phyloP scores from a whole-genome alignment of 2,329 filamentous ascomycete species.

The Fusarium heterosporum region DNA sequence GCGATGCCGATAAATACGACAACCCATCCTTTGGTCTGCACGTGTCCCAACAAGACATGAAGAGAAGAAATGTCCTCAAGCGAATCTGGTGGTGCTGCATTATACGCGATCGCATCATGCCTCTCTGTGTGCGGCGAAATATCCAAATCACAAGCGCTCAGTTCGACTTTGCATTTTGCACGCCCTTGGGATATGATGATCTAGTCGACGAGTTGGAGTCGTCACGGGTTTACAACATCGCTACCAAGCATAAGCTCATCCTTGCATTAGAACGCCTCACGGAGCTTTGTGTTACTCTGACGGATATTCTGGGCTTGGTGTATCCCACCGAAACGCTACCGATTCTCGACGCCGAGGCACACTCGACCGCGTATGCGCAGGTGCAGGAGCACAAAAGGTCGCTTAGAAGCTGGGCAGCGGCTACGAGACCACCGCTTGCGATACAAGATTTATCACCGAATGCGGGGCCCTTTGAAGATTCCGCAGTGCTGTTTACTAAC shows the following conservation, averaged over 20 bases:
- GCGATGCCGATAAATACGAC: conserved; percentile 29
- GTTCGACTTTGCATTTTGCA: conserved; percentile 29
- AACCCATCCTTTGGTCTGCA: not conserved
- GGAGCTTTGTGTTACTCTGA: conserved; percentile 32
- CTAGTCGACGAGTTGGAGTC: conserved; percentile 35
- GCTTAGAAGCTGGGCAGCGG: conserved; percentile 18
- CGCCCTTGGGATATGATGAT: conserved; percentile 31
- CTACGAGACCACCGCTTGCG: conserved; percentile 24
- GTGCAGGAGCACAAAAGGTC: conserved; percentile 28
- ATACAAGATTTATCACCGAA: conserved; percentile 13
- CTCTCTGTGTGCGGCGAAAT: conserved; percentile 31
- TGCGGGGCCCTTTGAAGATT: conserved; percentile 21
- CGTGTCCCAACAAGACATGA: conserved; percentile 11
- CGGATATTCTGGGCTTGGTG: conserved; percentile 32
- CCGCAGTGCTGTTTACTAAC: conserved; percentile 34
- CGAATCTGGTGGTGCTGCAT: conserved; percentile 41
- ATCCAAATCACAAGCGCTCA: conserved; percentile 31
- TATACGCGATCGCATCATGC: conserved; percentile 39
- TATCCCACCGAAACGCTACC: conserved; percentile 32
- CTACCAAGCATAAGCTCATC: conserved; percentile 38
- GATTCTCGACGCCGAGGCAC: conserved; percentile 12
- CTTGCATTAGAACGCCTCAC: conserved; percentile 26
- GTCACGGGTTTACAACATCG: conserved; percentile 32
- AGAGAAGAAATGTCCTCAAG: conserved; percentile 27
- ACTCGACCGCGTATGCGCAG: conserved; percentile 23